Evolutionary conservation across 129 eudicot species (phyloP), one percentile per base, ranked within the genome.

Genomic region (Ambrosia artemisiifolia): DNA sequence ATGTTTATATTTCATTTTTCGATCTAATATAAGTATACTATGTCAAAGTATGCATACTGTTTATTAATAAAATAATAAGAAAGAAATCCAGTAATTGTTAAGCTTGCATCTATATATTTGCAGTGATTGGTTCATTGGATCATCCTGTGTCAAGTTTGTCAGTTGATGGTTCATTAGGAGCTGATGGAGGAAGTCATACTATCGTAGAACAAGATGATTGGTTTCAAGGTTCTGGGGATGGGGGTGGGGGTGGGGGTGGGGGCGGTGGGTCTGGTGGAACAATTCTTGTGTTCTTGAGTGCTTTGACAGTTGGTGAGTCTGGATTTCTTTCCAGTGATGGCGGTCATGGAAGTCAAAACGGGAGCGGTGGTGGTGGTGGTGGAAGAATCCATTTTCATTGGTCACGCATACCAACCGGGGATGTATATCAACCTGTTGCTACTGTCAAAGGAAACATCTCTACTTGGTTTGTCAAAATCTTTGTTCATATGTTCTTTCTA

Each of bases 351-450:
- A 85, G 88, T 84, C 79, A 85, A 33, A 70, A 69, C 67, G 93
- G 96, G 18, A 86, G 98, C 28, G 98, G 98, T 4, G 98, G 98
- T 1, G 98, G 98, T 12, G 98, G 91, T 6, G 98, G 98, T 61
- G 98, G 99, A 33, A 82, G 99, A 71, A 91, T 94, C 79, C 99
- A 94, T 78, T 94, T 94, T 71, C 97, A 94, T 71, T 94, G 99
- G 99, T 81, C 99, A 36, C 89, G 83, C 56, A 84, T 94, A 75
- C 85, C 97, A 11, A 94, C 90, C n/a, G 97, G 97, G 55, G 99
- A 94, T 71, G 85, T 90, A 5, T 94, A 90, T 68, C 96, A 91
- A 81, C 96, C 96, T 5, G 40, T 94, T 69, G 99, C 99, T 36
- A 79, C 49, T 34, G 91, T 94, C 11, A 72, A 79, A 33, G 99